phyloP scores from a whole-genome alignment of 2,329 filamentous ascomycete species.

The Teratosphaeria destructans region DNA sequence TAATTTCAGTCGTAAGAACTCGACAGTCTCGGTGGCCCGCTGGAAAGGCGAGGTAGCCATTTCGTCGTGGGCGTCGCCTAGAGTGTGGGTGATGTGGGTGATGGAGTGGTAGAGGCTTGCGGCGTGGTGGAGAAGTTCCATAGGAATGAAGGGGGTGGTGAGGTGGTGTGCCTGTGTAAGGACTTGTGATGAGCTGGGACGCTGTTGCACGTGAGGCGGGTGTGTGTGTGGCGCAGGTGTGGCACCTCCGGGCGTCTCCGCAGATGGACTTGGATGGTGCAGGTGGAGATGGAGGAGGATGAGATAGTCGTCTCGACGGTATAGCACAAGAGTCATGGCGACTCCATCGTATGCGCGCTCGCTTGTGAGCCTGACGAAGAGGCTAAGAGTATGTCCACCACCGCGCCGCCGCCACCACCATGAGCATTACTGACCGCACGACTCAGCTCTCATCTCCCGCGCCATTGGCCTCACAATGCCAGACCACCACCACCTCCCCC shows the following conservation, averaged over 20 bases:
- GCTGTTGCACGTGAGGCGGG: neutral
- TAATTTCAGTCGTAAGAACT: conserved; percentile 40
- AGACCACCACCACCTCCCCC: conserved; percentile 4
- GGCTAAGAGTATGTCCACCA: conserved; percentile 27
- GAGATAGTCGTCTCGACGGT: neutral
- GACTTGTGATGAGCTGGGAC: neutral
- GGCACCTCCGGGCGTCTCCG: conserved; percentile 3
- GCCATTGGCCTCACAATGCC: conserved; percentile 4
- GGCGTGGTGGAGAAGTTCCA: conserved; percentile 21
- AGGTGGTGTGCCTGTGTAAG: neutral
- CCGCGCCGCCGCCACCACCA: conserved; percentile 5
- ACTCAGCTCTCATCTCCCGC: conserved; percentile 13
- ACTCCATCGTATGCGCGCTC: conserved; percentile 34
- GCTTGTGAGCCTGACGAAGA: conserved; percentile 32
- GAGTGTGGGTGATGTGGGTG: conserved; percentile 20
- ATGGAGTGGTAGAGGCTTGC: conserved; percentile 23
- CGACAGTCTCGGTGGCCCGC: conserved; percentile 39
- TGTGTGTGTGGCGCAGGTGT: conserved; percentile 1
- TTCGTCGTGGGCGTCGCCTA: conserved; percentile 23
- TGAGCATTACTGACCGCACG: conserved; percentile 7
- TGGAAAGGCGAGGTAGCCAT: conserved; percentile 27
- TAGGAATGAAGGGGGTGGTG: neutral
- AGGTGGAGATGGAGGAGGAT: neutral
- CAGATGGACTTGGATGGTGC: neutral
- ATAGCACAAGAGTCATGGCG: conserved; percentile 27